Percentiles rank a stretch among this genome's conserved stretches.
Evolutionary conservation across 306 rosid genomes (phyloP).

Genomic region (Sesbania bispinosa): DNA sequence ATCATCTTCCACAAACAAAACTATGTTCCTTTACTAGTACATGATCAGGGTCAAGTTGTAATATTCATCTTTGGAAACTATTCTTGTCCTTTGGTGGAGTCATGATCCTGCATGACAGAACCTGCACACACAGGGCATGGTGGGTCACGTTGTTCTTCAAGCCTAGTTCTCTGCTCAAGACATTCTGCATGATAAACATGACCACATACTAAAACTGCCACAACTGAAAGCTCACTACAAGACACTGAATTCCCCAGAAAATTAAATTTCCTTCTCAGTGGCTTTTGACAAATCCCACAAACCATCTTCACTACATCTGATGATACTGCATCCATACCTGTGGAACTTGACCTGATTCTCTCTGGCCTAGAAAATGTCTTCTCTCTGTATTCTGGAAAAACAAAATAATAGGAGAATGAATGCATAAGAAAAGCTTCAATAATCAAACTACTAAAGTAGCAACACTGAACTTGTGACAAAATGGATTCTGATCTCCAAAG

Average conservation of each 20-base stretch:
- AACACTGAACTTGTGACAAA: not conserved
- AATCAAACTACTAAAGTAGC: not conserved
- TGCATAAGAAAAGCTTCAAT: not conserved
- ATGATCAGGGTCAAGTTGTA: constrained; percentile 18
- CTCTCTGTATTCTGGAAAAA: constrained; percentile 49
- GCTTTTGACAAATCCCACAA: constrained; percentile 74
- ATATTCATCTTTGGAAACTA: constrained; percentile 22
- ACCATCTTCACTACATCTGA: constrained; percentile 45
- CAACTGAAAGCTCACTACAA: constrained; percentile 57
- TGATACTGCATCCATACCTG: constrained; percentile 39
- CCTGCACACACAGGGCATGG: constrained; percentile 62
- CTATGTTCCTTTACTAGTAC: constrained; percentile 6
- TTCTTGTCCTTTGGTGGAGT: constrained; percentile 23
- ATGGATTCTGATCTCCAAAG: not conserved
- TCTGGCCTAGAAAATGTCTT: constrained; percentile 55
- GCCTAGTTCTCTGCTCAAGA: constrained; percentile 62
- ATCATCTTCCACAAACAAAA: constrained; percentile 2
- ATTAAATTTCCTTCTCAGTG: constrained; percentile 50
- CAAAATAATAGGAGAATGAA: not conserved
- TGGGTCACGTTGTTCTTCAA: constrained; percentile 65
- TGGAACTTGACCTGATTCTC: constrained; percentile 60
- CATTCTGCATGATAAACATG: constrained; percentile 88
- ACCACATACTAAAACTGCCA: constrained; percentile 84
- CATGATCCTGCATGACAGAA: constrained; percentile 32
- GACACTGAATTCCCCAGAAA: constrained; percentile 45